Base-by-base conservation (phyloP, 768 basidiomycete genomes). In the Mycena rosella region DNA sequence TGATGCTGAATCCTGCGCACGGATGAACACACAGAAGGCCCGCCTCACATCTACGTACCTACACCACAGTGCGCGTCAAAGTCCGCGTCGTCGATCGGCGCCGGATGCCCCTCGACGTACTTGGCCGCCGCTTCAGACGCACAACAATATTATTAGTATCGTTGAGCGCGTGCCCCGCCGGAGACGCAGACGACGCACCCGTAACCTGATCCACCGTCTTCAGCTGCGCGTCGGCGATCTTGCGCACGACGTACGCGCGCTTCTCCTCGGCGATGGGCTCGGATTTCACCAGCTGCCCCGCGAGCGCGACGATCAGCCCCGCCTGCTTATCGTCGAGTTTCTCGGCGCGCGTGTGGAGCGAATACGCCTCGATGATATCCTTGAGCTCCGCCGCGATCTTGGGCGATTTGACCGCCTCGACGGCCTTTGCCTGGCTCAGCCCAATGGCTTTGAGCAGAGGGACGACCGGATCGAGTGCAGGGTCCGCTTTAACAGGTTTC, bases 1-100 rank as follows among this genome's bases (percentile, higher is more conserved):
- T 88, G 64, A 98, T 91, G 61, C 83, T 87, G 78, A 96, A 93
- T 18, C 94, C 96, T 98, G n/a, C n/a, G n/a, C n/a, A n/a, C n/a
- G n/a, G n/a, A n/a, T n/a, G n/a, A 44, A 73, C 30, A 60, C 27
- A 10, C 22, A 26, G 49, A 27, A 10, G 14, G 17, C 13, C 26
- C 42, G 58, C 14, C 34, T 48, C n/a, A 58, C 60, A 48, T 32
- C 42, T 15, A 79, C 94, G 72, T 68, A 96, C 97, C 97, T 65
- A 98, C 90, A 69, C 97, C 97, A 76, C 94, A 96, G 14, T 87
- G 83, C 68, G 85, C 82, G 74, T 96, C 86, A 74, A 98, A 97
- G 45, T 89, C 90, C 14, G 74, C 79, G 15, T 88, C 86, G 71
- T 96, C 83, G 38, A 94, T 81, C 0, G 95, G 91, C 2, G 82